Evolutionary conservation across 768 basidiomycete species (phyloP), one percentile per base, ranked within the genome.

Genomic region (Trametes villosa): DNA sequence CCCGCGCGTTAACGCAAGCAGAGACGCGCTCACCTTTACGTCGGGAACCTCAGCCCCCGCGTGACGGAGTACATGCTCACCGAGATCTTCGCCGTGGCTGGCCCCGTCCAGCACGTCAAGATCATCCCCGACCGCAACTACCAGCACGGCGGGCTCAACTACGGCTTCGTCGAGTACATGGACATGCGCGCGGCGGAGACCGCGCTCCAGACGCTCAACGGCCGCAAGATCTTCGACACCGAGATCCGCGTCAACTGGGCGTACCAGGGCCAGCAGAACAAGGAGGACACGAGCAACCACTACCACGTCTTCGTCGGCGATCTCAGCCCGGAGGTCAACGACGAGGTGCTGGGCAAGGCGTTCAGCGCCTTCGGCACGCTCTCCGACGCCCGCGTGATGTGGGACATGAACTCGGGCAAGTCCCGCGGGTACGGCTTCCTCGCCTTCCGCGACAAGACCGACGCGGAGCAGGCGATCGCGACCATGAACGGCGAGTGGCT

Each of bases 401-500:
- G 96, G 96, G 97, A 99, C 75, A 98, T 98, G 94, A 97, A 96
- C 78, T 96, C 96, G 53, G 97, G 97, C 63, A 98, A 98, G 80
- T 94, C 91, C 70, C 90, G 96, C 70, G 96, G 96, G 41, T 98
- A 98, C 72, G 96, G 96, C 51, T 98, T 98, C 84, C 85, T 98
- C 65, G 96, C 96, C 3, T 98, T 98, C 85, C 86, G 96, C 70
- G 97, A 99, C 81, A 96, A 96, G 78, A 94, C 96, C 53, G 97
- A 99, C 70, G 97, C 97, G 31, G 97, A 99, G 75, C 97, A 98
- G 75, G 97, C 97, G 42, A 99, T 99, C 73, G 91, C 92, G 31
- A 96, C 96, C 62, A 99, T 99, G 97, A 99, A 99, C 72, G 97
- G 97, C 58, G 96, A 99, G 81, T 99, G 94, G 94, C 84, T 99